phyloP scores from a whole-genome alignment of 2,329 filamentous ascomycete species.

The Pestalotiopsis sp. region DNA sequence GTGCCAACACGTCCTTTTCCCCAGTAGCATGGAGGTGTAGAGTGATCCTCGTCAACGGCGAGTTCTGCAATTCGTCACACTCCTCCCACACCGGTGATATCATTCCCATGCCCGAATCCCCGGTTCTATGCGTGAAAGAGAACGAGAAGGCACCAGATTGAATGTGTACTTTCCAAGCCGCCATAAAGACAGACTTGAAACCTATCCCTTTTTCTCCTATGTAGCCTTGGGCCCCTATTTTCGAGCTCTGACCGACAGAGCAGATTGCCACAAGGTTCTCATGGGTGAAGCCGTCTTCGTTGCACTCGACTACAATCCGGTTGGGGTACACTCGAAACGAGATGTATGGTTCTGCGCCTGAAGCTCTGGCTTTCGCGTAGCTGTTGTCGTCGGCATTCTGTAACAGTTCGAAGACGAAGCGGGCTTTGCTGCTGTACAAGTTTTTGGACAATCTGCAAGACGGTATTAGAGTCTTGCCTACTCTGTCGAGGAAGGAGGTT shows the following conservation, averaged over 20 bases:
- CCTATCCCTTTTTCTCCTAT: constrained; percentile 56
- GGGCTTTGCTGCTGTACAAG: constrained; percentile 43
- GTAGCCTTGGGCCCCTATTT: constrained; percentile 40
- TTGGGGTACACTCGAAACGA: constrained; percentile 38
- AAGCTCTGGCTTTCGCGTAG: constrained; percentile 31
- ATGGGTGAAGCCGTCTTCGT: constrained; percentile 48
- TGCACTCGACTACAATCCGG: constrained; percentile 49
- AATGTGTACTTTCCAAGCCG: constrained; percentile 45
- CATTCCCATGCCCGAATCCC: constrained; percentile 53
- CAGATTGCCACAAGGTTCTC: constrained; percentile 49
- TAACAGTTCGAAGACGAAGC: constrained; percentile 55
- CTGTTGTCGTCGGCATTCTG: constrained; percentile 58
- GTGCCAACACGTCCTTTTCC: constrained; percentile 17
- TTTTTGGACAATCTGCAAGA: constrained; percentile 40
- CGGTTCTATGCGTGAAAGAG: constrained; percentile 39
- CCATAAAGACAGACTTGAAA: constrained; percentile 55
- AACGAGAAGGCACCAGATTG: constrained; percentile 47
- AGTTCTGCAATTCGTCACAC: constrained; percentile 14
- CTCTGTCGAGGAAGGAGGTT: neutral
- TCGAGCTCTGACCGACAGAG: constrained; percentile 46
- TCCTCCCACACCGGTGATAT: constrained; percentile 46
- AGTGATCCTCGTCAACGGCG: constrained; percentile 37
- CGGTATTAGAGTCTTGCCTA: neutral
- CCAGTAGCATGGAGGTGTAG: constrained; percentile 36
- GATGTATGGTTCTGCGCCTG: constrained; percentile 29